Conservation (phyloP, 176 grass and related monocot genomes). For the Aegilops bicornis region DNA sequence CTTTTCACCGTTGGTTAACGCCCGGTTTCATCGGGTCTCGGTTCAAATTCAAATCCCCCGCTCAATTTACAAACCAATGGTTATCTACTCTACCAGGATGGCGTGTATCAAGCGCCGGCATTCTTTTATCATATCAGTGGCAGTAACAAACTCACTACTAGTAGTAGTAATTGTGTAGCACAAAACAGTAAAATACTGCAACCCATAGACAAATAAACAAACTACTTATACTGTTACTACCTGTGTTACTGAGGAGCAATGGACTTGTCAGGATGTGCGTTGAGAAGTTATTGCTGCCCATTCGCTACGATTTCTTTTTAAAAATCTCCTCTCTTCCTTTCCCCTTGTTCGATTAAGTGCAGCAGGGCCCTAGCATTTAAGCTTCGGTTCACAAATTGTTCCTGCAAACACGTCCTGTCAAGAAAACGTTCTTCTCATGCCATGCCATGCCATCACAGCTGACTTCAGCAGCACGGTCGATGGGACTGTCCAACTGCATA, state of each 20-base stretch:
- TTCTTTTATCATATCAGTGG: too few species aligned
- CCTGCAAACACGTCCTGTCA: neutral
- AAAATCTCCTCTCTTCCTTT: neutral
- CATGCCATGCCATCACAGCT: neutral
- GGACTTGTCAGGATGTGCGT: neutral
- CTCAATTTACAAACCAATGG: neutral
- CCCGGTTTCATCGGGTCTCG: too few species aligned
- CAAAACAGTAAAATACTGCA: neutral
- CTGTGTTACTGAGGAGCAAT: neutral
- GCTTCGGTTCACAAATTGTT: neutral
- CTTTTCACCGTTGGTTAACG: neutral
- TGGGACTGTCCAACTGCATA: neutral
- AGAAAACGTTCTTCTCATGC: neutral
- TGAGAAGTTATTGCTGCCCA: neutral
- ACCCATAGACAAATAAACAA: neutral
- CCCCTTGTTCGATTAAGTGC: constrained; percentile 15
- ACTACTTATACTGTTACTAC: neutral
- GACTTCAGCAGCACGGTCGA: constrained; percentile 14
- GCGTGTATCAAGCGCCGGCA: too few species aligned
- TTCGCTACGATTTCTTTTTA: neutral
- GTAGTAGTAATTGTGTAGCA: neutral
- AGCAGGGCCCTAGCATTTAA: constrained; percentile 5
- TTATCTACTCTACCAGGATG: neutral
- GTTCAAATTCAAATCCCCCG: neutral
- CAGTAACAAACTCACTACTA: neutral